Percentiles rank a stretch among this genome's conserved stretches.
These are phyloP conservation scores for Didymella keratinophila DNA, from an alignment of 2,329 filamentous ascomycete species.

Conservation along the genomic window DNA sequence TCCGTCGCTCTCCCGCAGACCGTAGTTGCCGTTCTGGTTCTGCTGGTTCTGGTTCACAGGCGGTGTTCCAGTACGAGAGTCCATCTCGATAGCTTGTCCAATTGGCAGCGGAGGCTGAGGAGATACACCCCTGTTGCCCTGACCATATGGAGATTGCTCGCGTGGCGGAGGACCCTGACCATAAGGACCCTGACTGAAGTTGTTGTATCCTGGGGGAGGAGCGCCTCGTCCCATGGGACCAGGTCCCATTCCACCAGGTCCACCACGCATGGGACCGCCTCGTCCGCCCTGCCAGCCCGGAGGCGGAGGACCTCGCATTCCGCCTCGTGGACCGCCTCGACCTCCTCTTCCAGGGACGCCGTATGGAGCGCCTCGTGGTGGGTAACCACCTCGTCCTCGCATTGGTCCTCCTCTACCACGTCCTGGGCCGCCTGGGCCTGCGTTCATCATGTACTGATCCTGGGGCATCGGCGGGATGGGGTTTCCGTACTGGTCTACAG, in stretches of 20 bases:
- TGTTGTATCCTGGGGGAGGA: conserved; percentile 55
- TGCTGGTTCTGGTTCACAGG: conserved; percentile 23
- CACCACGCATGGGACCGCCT: conserved; percentile 42
- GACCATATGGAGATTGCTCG: conserved; percentile 48
- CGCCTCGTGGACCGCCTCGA: conserved; percentile 47
- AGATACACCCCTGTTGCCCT: conserved; percentile 64
- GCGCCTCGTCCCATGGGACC: conserved; percentile 52
- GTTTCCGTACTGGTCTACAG: conserved; percentile 72
- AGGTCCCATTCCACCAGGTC: conserved; percentile 41
- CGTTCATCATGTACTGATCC: conserved; percentile 55
- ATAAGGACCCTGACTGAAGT: conserved; percentile 41
- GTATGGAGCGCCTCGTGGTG: conserved; percentile 47
- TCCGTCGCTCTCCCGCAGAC: conserved; percentile 68
- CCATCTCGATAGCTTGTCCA: conserved; percentile 81
- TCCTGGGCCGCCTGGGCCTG: conserved; percentile 47
- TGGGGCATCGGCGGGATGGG: conserved; percentile 56
- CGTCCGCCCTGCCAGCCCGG: conserved; percentile 53
- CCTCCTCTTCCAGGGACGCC: conserved; percentile 47
- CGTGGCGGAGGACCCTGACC: conserved; percentile 42
- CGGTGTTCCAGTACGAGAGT: conserved; percentile 60
- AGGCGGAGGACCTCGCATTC: conserved; percentile 52
- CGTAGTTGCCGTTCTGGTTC: conserved; percentile 44
- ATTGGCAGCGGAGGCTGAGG: conserved; percentile 53
- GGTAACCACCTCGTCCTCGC: conserved; percentile 51
- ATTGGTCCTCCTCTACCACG: conserved; percentile 53